phyloP scores from a whole-genome alignment of 1,139 yeast genomes.

The Blastobotrys persicus region DNA sequence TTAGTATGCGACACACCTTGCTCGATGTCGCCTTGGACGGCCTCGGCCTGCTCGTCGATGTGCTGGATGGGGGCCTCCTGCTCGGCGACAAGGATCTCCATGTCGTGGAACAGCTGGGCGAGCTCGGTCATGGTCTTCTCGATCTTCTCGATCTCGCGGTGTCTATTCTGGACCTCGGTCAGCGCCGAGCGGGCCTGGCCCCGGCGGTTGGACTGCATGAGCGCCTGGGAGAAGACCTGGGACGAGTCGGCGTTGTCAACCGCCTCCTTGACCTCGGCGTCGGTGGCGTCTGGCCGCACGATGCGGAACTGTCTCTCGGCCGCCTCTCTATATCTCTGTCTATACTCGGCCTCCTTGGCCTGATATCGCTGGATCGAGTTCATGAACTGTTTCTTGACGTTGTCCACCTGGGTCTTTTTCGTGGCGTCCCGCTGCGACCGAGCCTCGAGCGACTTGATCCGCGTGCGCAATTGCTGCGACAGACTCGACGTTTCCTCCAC shows the following conservation, averaged over 20 bases:
- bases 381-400: conserved; percentile 81
- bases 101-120: conserved; percentile 90
- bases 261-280: conserved; percentile 78
- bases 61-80: conserved; percentile 88
- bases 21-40: conserved; percentile 88
- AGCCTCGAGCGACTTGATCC: conserved; percentile 75
- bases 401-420: conserved; percentile 87
- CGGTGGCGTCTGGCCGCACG: conserved; percentile 90
- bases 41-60: conserved; percentile 74
- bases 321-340: conserved; percentile 79
- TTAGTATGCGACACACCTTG: conserved; percentile 93
- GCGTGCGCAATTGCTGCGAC: conserved; percentile 68
- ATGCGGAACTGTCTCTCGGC: conserved; percentile 92
- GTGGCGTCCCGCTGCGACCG: conserved; percentile 68
- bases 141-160: conserved; percentile 89
- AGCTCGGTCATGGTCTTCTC: conserved; percentile 95
- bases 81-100: conserved; percentile 95
- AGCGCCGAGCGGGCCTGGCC: conserved; percentile 96
- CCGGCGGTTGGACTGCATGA: conserved; percentile 86
- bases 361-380: conserved; percentile 84
- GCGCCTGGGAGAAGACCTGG: conserved; percentile 92
- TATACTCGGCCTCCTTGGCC: conserved; percentile 80
- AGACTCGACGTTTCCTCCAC: conserved; percentile 77
- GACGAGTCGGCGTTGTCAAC: conserved; percentile 81
- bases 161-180: conserved; percentile 95